These are phyloP conservation scores for Pestalotiopsis sp. DNA, from an alignment of 2,329 filamentous ascomycete species.

Conservation along the genomic window DNA sequence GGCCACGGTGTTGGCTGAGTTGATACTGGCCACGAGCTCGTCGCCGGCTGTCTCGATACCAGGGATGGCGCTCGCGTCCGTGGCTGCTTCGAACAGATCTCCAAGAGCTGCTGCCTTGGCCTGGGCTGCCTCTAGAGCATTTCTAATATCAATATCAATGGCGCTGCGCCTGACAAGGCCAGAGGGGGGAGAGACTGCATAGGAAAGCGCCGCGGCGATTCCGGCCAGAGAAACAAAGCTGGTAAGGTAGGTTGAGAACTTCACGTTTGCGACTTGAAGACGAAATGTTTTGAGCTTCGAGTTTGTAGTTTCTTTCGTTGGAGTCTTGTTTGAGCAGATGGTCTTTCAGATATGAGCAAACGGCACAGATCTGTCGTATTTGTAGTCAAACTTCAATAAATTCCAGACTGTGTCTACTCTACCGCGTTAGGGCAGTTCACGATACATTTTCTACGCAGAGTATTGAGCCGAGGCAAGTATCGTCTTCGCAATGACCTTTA, in stretches of 20 bases:
- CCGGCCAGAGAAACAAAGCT: not conserved
- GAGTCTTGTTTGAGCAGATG: not conserved
- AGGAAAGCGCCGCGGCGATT: not conserved
- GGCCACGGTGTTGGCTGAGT: not conserved
- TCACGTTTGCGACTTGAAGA: not conserved
- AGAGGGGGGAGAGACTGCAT: not conserved
- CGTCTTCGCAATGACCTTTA: not conserved
- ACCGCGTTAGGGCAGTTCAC: not conserved
- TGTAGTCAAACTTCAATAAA: not conserved
- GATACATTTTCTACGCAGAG: not conserved
- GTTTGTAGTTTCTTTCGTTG: not conserved
- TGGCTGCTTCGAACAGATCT: not conserved
- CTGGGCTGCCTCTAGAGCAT: not conserved
- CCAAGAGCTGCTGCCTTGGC: not conserved
- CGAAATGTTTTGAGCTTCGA: not conserved
- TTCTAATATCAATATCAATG: not conserved
- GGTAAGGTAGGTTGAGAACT: not conserved
- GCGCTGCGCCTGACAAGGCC: not conserved
- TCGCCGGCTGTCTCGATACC: not conserved
- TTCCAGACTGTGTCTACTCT: no score
- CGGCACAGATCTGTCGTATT: not conserved
- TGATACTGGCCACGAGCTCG: not conserved
- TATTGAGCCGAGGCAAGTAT: not conserved
- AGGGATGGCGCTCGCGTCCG: not conserved
- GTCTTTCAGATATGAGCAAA: not conserved